phyloP scores from a whole-genome alignment of 1,284 basidiomycete species.

The Puccinia coronata region DNA sequence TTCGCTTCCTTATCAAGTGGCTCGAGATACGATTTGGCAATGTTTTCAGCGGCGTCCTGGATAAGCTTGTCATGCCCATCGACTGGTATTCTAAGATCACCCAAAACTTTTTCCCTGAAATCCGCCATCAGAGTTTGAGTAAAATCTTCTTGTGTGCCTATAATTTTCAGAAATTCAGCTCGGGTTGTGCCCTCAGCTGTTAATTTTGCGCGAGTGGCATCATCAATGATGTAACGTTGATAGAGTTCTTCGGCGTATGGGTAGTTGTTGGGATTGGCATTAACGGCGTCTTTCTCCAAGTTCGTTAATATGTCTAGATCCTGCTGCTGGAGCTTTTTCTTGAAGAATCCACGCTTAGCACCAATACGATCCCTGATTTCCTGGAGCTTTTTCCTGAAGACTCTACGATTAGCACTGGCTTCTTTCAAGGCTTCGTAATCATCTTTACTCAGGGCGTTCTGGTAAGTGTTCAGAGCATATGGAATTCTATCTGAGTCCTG shows the following conservation, averaged over 20 bases:
- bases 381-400: neutral
- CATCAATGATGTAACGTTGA: neutral
- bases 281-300: neutral
- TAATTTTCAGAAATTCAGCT: neutral
- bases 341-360: neutral
- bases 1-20: neutral
- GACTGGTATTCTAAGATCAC: neutral
- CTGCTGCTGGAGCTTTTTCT: neutral
- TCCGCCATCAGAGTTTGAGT: neutral
- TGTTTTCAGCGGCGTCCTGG: neutral
- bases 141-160: slow-evolving; percentile 15
- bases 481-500: neutral
- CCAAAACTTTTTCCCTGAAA: neutral
- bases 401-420: neutral
- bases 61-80: neutral
- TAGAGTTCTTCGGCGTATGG: slow-evolving; percentile 1
- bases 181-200: neutral
- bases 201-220: neutral
- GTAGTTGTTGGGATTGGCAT: neutral
- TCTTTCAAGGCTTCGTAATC: neutral
- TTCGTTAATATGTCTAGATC: neutral
- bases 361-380: neutral
- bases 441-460: neutral
- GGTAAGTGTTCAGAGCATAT: neutral
- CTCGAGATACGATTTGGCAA: neutral